phyloP scores from a whole-genome alignment of 768 basidiomycete species.

The Calocera viscosa region DNA sequence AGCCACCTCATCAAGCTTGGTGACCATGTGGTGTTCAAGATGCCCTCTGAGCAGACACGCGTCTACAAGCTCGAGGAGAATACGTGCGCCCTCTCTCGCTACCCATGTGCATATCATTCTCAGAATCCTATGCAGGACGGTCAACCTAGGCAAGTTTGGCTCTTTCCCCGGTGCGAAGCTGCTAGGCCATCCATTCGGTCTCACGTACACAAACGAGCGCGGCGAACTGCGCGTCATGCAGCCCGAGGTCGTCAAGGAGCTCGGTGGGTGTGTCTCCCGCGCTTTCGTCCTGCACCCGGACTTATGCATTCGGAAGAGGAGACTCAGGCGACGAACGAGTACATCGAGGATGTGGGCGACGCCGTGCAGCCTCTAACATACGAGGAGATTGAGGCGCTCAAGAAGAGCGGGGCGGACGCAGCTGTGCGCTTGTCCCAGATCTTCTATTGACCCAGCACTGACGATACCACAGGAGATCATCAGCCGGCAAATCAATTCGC shows the following conservation, averaged over 20 bases:
- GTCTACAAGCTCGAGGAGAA: neutral
- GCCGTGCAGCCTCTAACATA: constrained; percentile 71
- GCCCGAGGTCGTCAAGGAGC: constrained; percentile 56
- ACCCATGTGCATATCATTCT: neutral
- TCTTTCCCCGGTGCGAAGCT: constrained; percentile 68
- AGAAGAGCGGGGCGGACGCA: constrained; percentile 68
- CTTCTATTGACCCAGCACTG: neutral
- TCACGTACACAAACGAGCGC: constrained; percentile 65
- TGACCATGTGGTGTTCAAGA: neutral
- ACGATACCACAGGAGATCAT: constrained; percentile 68
- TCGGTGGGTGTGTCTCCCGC: constrained; percentile 44
- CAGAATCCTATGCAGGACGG: constrained; percentile 35
- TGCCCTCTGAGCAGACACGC: neutral
- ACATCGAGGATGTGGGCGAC: constrained; percentile 70
- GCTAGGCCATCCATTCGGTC: constrained; percentile 70
- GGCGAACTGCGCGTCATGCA: constrained; percentile 54
- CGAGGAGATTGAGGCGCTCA: constrained; percentile 72
- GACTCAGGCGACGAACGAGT: constrained; percentile 91
- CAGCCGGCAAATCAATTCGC: constrained; percentile 82
- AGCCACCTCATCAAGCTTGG: constrained; percentile 1
- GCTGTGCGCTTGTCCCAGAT: constrained; percentile 37
- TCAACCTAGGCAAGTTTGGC: constrained; percentile 76
- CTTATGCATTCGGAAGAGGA: constrained; percentile 50
- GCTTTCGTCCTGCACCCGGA: constrained; percentile 13
- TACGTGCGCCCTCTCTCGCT: neutral